These are phyloP conservation scores for Triangularia setosa DNA, from an alignment of 2,329 filamentous ascomycete species.

Conservation along the genomic window DNA sequence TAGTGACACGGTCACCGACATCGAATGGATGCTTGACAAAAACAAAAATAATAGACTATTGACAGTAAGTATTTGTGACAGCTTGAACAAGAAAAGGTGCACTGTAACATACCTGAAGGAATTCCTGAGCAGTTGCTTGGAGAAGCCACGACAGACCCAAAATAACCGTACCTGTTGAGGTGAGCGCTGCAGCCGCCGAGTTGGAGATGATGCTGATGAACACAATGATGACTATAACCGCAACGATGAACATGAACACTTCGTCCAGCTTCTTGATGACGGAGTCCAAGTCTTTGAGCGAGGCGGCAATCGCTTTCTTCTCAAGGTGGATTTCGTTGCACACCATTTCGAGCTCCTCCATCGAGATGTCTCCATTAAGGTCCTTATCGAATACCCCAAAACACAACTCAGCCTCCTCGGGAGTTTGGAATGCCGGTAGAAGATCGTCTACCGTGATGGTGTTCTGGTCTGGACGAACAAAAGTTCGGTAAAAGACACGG, in stretches of 20 bases:
- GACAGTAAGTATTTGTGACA: conserved; percentile 10
- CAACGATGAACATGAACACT: conserved; percentile 82
- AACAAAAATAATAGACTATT: conserved; percentile 82
- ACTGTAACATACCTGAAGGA: conserved; percentile 50
- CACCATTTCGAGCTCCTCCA: conserved; percentile 89
- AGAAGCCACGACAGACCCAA: conserved; percentile 90
- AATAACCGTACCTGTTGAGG: conserved; percentile 81
- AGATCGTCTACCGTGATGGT: conserved; percentile 77
- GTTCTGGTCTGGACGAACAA: conserved; percentile 69
- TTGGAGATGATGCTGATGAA: conserved; percentile 87
- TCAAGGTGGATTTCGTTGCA: conserved; percentile 93
- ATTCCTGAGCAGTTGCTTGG: conserved; percentile 88
- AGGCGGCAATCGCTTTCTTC: conserved; percentile 91
- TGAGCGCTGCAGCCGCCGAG: conserved; percentile 85
- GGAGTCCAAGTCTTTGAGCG: conserved; percentile 89
- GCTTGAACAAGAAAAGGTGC: neutral
- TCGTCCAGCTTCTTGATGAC: conserved; percentile 87
- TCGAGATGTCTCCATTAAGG: conserved; percentile 91
- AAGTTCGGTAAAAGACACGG: conserved; percentile 81
- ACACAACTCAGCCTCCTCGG: conserved; percentile 83
- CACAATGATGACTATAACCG: conserved; percentile 76
- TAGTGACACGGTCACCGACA: conserved; percentile 85
- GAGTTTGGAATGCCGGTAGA: conserved; percentile 70
- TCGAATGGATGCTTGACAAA: conserved; percentile 98
- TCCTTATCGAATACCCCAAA: conserved; percentile 95